Percentiles rank a stretch among this genome's conserved stretches.
Evolutionary conservation across 2,329 filamentous ascomycete species (phyloP).

Genomic region (Pezicula radicicola): DNA sequence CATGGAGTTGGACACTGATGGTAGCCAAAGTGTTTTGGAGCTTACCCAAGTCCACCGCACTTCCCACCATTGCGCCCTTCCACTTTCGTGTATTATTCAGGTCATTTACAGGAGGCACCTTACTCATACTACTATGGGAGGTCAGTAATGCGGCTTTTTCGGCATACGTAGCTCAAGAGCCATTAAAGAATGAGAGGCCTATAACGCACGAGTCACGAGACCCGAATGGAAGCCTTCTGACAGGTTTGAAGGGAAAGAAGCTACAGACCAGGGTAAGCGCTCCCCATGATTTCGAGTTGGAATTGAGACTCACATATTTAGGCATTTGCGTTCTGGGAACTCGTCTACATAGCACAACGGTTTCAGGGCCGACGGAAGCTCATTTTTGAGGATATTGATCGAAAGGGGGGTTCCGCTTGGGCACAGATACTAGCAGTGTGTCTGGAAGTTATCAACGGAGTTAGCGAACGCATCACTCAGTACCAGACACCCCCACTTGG

Average conservation of each 20-base stretch:
- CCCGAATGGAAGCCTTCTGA: slow-evolving; percentile 85
- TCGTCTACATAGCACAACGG: slow-evolving; percentile 73
- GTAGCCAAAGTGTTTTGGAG: slow-evolving; percentile 73
- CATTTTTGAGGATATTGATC: slow-evolving; percentile 85
- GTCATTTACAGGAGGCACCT: slow-evolving; percentile 57
- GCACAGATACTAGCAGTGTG: slow-evolving; percentile 71
- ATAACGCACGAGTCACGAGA: slow-evolving; percentile 84
- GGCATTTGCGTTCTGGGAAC: slow-evolving; percentile 89
- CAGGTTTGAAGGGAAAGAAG: slow-evolving; percentile 81
- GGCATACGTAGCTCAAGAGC: slow-evolving; percentile 74
- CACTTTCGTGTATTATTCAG: slow-evolving; percentile 53
- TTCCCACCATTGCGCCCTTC: slow-evolving; percentile 55
- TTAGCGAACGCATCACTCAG: slow-evolving; percentile 64
- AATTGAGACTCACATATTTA: slow-evolving; percentile 30
- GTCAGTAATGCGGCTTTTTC: slow-evolving; percentile 75
- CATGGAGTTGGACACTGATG: slow-evolving; percentile 68
- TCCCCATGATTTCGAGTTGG: background rate
- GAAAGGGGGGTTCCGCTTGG: slow-evolving; percentile 77
- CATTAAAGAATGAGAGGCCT: slow-evolving; percentile 79
- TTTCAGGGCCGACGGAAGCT: slow-evolving; percentile 70
- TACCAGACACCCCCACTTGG: slow-evolving; percentile 40
- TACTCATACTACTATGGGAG: slow-evolving; percentile 74
- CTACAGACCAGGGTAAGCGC: slow-evolving; percentile 63
- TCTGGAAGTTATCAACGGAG: slow-evolving; percentile 63
- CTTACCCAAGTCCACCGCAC: slow-evolving; percentile 68